phyloP scores from a whole-genome alignment of 163 green algal species.

The Scenedesmus sp. region DNA sequence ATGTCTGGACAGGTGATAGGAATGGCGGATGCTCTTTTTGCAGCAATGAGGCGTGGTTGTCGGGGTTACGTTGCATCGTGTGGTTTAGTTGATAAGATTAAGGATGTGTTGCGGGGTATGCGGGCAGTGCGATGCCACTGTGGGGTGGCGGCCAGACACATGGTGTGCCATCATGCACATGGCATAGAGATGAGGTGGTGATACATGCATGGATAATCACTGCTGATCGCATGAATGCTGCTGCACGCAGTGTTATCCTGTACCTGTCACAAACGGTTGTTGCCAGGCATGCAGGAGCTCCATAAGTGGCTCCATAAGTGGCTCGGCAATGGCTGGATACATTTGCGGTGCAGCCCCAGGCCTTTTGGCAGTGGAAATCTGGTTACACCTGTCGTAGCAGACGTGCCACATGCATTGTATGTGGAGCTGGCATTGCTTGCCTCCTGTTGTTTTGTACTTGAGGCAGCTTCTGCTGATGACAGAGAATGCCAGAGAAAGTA shows the following conservation, averaged over 20 bases:
- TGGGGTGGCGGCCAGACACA: background rate
- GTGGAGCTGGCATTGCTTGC: background rate
- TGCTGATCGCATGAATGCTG: background rate
- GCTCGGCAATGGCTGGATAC: too few relatives aligned
- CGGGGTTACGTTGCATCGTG: background rate
- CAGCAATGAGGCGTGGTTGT: background rate
- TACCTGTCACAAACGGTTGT: background rate
- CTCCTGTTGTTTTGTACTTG: background rate
- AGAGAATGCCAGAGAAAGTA: background rate
- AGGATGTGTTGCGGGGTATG: background rate
- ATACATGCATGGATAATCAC: background rate
- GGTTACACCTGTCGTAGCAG: background rate
- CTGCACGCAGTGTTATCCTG: background rate
- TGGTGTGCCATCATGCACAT: background rate
- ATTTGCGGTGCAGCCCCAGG: too few relatives aligned
- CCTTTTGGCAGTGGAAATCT: background rate
- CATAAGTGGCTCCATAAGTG: too few relatives aligned
- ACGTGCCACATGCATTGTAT: background rate
- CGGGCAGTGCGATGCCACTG: too few relatives aligned
- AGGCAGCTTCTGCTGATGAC: background rate
- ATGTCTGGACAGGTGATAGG: background rate
- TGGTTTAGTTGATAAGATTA: background rate
- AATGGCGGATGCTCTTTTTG: background rate
- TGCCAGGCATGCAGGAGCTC: background rate
- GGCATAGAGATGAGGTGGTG: background rate